Conservation (phyloP, 148 eudicot genomes). For the Cornus florida region DNA sequence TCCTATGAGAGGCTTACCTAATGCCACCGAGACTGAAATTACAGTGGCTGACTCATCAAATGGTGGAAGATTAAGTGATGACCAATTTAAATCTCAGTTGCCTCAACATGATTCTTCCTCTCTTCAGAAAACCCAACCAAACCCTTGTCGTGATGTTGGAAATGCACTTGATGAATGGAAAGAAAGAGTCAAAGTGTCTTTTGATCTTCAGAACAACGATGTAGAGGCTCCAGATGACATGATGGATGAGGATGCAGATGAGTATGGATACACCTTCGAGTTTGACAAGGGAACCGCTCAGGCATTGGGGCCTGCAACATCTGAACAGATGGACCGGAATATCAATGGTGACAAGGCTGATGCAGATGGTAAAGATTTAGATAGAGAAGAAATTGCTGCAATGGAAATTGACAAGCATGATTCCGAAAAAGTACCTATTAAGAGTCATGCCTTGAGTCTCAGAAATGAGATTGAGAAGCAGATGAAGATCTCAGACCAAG, state of each 20-base stretch:
- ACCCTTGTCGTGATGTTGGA: conserved; percentile 78
- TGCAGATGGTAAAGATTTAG: conserved; percentile 29
- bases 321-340: conserved; percentile 68
- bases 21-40: conserved; percentile 50
- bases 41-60: conserved; percentile 55
- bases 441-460: conserved; percentile 27
- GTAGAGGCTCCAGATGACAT: conserved; percentile 48
- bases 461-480: conserved; percentile 38
- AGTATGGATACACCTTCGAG: conserved; percentile 78
- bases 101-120: conserved; percentile 56
- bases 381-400: conserved; percentile 36
- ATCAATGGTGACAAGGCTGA: conserved; percentile 51
- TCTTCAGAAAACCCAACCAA: conserved; percentile 61
- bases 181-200: conserved; percentile 82
- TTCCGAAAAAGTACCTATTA: conserved; percentile 33
- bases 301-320: conserved; percentile 84
- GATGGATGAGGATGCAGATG: conserved; percentile 62
- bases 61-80: conserved; percentile 52
- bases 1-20: conserved; percentile 48
- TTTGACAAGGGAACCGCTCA: conserved; percentile 78
- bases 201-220: conserved; percentile 51
- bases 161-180: conserved; percentile 97
- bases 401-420: conserved; percentile 42
- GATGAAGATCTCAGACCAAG: conserved; percentile 23
- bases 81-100: conserved; percentile 39